Percentiles rank a stretch among this genome's conserved stretches.
Evolutionary conservation across 129 eudicot species (phyloP).

Genomic region (Ambrosia trifida): DNA sequence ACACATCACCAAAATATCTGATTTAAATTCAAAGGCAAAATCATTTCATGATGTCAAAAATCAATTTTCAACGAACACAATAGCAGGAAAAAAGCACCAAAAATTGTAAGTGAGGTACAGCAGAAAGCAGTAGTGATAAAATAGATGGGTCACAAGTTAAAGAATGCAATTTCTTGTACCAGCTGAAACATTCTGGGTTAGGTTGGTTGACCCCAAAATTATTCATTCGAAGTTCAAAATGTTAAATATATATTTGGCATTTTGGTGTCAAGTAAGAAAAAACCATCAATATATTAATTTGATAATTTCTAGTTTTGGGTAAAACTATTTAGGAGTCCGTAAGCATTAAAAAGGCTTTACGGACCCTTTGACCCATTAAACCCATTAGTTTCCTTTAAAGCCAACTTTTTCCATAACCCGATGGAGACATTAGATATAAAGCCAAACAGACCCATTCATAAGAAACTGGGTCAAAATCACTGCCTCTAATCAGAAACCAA

Average conservation of each 20-base stretch:
- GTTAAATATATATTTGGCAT: background rate
- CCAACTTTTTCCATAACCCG: background rate
- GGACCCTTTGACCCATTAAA: background rate
- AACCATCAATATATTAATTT: background rate
- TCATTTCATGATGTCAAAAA: constrained; percentile 20
- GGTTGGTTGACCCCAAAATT: background rate
- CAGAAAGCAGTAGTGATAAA: background rate
- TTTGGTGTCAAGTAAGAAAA: constrained; percentile 1
- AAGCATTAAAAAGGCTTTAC: background rate
- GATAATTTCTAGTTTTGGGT: background rate
- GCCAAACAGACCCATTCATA: background rate
- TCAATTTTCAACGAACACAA: background rate
- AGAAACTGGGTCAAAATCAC: background rate
- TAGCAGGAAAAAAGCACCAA: background rate
- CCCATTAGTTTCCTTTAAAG: background rate
- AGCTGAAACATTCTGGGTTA: background rate
- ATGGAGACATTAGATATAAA: background rate
- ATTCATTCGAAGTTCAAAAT: background rate
- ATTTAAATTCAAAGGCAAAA: background rate
- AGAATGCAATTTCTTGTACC: background rate
- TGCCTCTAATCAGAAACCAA: background rate
- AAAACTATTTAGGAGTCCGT: background rate
- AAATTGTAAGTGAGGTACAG: background rate
- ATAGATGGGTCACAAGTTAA: background rate
- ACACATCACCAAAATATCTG: constrained; percentile 73